A percentile compares a stretch with the other conserved stretches of the same genome.
Conservation (phyloP, 768 basidiomycete genomes). For the Vishniacozyma victoriae region DNA sequence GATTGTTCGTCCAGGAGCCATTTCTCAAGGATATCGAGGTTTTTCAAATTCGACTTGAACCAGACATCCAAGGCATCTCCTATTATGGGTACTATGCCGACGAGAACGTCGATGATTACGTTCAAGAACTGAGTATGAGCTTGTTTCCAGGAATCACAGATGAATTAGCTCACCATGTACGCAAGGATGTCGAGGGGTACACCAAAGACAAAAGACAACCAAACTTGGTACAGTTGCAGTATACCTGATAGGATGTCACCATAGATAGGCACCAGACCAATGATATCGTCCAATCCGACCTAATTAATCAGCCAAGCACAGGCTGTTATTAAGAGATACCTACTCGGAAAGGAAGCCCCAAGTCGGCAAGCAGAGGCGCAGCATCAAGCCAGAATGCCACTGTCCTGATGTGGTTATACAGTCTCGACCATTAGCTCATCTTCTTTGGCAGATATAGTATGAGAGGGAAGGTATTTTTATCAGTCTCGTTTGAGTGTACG, state of each 20-base stretch:
- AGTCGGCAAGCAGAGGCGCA: slow-evolving; percentile 40
- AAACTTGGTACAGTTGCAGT: slow-evolving; percentile 45
- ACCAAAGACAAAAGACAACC: slow-evolving; percentile 42
- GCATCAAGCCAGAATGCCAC: slow-evolving; percentile 47
- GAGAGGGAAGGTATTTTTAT: not conserved
- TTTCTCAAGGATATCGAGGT: slow-evolving; percentile 33
- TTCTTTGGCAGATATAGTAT: not conserved
- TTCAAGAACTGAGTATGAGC: slow-evolving; percentile 30
- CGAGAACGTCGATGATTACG: slow-evolving; percentile 39
- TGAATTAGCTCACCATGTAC: slow-evolving; percentile 35
- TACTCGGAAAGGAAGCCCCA: slow-evolving; percentile 46
- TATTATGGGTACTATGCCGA: slow-evolving; percentile 42
- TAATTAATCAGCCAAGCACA: slow-evolving; percentile 11
- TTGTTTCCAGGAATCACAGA: not conserved
- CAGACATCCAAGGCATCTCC: slow-evolving; percentile 47
- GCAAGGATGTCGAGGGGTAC: slow-evolving; percentile 26
- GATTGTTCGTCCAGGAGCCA: slow-evolving; percentile 29
- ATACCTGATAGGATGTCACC: slow-evolving; percentile 44
- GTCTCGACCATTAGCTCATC: slow-evolving; percentile 13
- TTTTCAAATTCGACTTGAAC: slow-evolving; percentile 46
- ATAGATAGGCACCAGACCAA: slow-evolving; percentile 44
- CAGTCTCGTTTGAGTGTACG: not conserved
- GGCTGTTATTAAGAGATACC: slow-evolving; percentile 6
- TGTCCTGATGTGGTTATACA: slow-evolving; percentile 46
- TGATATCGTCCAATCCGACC: slow-evolving; percentile 46